Evolutionary conservation across 495 filamentous ascomycete species (phyloP), one percentile per base, ranked within the genome.

Genomic region (Hypoxylon crocopeplum): DNA sequence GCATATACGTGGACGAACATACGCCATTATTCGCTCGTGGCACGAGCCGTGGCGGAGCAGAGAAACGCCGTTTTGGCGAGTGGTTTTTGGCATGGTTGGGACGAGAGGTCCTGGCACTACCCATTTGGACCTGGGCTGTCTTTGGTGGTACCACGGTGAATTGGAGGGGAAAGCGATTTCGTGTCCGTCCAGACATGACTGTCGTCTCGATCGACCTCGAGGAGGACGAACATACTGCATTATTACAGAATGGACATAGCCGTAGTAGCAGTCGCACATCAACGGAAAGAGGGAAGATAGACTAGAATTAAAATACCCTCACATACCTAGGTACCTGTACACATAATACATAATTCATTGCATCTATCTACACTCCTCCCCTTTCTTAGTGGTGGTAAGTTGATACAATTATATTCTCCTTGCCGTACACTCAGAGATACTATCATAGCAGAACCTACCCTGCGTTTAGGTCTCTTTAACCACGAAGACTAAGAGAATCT

Each of bases 21-120:
- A 91, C 90, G 0, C 91, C 92, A 0, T 53, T 69, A 5, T 96
- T 96, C 62, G 87, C 89, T 7, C 77, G 76, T 19, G 83, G 82
- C 0, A 72, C 75, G 1, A 33, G 47, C 5, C 66, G 70, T 12
- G 71, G 69, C 10, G 72, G 75, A 7, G 61, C 67, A 2, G 76
- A 77, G 19, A 77, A 79, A 41, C 76, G 86, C 5, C 72, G 79
- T 0, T 88, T 94, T 56, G 52, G 71, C 3, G 79, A 88, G 60
- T 98, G 92, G 92, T 64, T 93, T 1, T 59, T 80, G 1, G 89
- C 91, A 1, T 99, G 95, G 95, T 61, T 96, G 0, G 93, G 90
- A 0, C 79, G 94, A 16, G 94, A 99, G 69, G 30, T 82, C 0
- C 75, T 96, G 6, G 93, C 95, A 0, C 76, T 93, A 21, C 91